Evolutionary conservation across 2,329 filamentous ascomycete genomes (phyloP), one percentile per base, ranked within the genome.

Genomic region (Bipolaris cookei): DNA sequence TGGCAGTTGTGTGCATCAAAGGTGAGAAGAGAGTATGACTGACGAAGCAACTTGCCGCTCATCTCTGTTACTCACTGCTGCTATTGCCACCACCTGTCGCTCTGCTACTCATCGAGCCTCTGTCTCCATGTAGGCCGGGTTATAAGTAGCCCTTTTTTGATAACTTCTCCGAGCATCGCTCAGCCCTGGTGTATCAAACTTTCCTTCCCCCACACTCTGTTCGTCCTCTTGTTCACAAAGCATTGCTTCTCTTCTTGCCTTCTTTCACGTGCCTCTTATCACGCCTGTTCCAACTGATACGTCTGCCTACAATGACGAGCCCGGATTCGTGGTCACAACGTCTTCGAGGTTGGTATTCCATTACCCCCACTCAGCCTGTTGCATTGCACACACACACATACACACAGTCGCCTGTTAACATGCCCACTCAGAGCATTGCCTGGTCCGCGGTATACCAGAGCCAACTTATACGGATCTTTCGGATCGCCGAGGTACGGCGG

Each of bases 401-500:
- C 37, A 30, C 25, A 41, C 16, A 35, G 20, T 34, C 20, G n/a
- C 21, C 45, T 41, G 8, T 41, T 41, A 41, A 41, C 38, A 41
- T 8, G 13, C 23, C 20, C 7, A 11, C 45, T 34, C 68, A 77
- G 75, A 75, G 6, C 67, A 76, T 48, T 77, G 75, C 53, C 61
- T 58, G 20, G 64, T 57, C 14, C 54, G 62, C 16, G 47, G 62
- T n/a, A 50, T 72, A 7, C 64, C 64, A 23, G 69, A 72, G 11
- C 70, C 73, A 5, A 58, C 59, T 8, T 76, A 65, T 45, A 73
- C 76, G 50, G 73, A 76, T 30, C 64, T 76, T 3, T 76, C 74
- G 51, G 75, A 77, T 56, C 73, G 74, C 49, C 62, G 75, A 62
- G 75, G 75, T 77, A 63, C 51, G 64, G 18, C 23, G 41, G 20